Base-by-base conservation (phyloP, 257 asterid genomes). In the Nicotiana tomentosiformis region DNA sequence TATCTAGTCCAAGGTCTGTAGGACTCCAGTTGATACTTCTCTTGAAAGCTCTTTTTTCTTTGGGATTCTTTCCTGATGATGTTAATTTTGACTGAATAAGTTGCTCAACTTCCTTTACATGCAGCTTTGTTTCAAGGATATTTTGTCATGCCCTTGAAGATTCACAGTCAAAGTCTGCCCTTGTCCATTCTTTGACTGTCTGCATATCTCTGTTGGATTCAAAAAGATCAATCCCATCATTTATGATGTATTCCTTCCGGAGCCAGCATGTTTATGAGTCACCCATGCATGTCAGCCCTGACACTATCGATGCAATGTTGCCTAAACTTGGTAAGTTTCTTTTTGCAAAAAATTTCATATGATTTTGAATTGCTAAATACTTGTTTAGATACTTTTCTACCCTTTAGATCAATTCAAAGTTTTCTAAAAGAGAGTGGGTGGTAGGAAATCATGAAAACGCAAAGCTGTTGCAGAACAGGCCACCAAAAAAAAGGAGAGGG, bases 181-280 rank as follows among this genome's bases (percentile, higher is more conserved):
- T 96, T 83, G 93, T 96, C 72, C 86, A 96, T 80, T 93, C 98
- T 14, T 88, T 96, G 74, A 87, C 98, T 74, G 98, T 96, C 67
- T 96, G 98, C 83, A 93, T 93, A 70, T 96, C 99, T 2, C 85
- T 96, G 80, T 86, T 96, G 96, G 99, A 96, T 89, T 98, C 98
- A 10, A 93, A 89, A 89, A 90, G 96, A 93, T 90, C 98, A 18
- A 82, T 90, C 70, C 93, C 97, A 78, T 83, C 95, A 65, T 90
- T 96, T 81, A 80, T 89, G 33, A 88, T 94, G 92, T 89, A 93
- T 90, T 87, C 98, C 77, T 88, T 96, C 90, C 91, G 97, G 83
- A 90, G 85, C 87, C 98, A 93, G 86, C 95, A 91, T 66, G 85
- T 87, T 74, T 92, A 85, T 61, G 99, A 96, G 87, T 88, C 97